Evolutionary conservation across 371 early-diverging fungal species (phyloP).

Genomic region (Mucor circinelloides): DNA sequence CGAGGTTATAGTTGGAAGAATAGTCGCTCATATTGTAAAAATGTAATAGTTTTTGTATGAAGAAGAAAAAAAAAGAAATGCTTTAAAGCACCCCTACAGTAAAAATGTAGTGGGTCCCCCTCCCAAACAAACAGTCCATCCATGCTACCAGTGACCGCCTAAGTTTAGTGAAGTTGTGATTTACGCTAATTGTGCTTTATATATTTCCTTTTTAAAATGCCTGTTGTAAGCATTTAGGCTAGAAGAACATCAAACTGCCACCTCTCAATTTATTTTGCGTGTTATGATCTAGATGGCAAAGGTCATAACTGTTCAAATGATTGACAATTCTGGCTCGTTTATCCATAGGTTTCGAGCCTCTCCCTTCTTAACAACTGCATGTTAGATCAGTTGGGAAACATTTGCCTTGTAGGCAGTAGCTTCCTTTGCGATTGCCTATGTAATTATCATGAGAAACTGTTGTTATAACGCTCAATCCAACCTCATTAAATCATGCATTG

Average conservation of each 20-base stretch:
- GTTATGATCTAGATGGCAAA: no score
- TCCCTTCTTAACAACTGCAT: no score
- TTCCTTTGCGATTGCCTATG: no score
- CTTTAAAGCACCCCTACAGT: constrained; percentile 23
- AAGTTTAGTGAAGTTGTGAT: not conserved
- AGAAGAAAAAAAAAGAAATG: constrained; percentile 8
- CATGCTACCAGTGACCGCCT: constrained; percentile 6
- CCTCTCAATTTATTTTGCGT: no score
- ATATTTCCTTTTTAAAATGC: not conserved
- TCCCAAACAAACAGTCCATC: constrained; percentile 15
- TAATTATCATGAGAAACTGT: no score
- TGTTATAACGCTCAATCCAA: no score
- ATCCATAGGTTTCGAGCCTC: no score
- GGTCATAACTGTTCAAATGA: no score
- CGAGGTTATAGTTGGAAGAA: constrained; percentile 43
- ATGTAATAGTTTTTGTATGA: not conserved
- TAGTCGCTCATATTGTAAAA: constrained; percentile 41
- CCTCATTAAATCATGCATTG: not conserved
- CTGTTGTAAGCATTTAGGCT: not conserved
- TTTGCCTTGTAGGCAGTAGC: no score
- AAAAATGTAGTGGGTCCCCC: constrained; percentile 8
- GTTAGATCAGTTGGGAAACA: no score
- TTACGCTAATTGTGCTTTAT: not conserved
- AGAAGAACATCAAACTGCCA: no score
- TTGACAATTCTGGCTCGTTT: no score